These are phyloP conservation scores for Penicillium canariense DNA, from an alignment of 495 filamentous ascomycete genomes.

Conservation along the genomic window DNA sequence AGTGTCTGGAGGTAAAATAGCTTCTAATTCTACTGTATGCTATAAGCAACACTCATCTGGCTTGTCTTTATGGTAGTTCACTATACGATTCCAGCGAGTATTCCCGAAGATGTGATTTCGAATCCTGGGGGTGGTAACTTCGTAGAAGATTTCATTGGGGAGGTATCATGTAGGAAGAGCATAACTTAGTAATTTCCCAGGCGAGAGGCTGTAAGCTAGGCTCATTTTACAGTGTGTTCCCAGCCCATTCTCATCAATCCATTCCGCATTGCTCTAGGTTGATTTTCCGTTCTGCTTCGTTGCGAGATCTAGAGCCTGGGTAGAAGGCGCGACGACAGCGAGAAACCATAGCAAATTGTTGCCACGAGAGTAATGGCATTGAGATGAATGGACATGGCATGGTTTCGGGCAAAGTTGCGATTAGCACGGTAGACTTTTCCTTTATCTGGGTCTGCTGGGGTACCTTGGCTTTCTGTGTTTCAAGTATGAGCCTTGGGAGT, in stretches of 20 bases:
- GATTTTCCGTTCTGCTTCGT: background rate
- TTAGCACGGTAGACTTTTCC: slow-evolving; percentile 39
- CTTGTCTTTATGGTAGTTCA: no score
- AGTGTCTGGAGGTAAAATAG: no score
- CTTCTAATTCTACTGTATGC: no score
- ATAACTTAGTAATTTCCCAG: no score
- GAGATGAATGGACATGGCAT: slow-evolving; percentile 57
- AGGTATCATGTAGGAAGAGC: background rate
- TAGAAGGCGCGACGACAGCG: slow-evolving; percentile 33
- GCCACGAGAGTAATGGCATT: slow-evolving; percentile 51
- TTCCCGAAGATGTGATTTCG: no score
- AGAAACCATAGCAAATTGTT: slow-evolving; percentile 50
- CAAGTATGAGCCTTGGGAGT: background rate
- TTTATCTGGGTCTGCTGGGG: slow-evolving; percentile 6
- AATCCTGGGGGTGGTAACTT: no score
- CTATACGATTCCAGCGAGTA: no score
- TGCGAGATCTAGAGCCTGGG: slow-evolving; percentile 1
- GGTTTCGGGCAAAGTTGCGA: slow-evolving; percentile 44
- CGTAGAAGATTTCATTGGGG: no score
- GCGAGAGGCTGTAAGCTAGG: background rate
- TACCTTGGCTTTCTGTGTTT: slow-evolving; percentile 20
- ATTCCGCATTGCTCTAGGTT: background rate
- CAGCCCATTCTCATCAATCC: background rate
- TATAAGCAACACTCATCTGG: no score
- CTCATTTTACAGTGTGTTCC: background rate